Evolutionary conservation across 1,284 basidiomycete genomes (phyloP).

Genomic region (Neotropicomus parvogracilis): DNA sequence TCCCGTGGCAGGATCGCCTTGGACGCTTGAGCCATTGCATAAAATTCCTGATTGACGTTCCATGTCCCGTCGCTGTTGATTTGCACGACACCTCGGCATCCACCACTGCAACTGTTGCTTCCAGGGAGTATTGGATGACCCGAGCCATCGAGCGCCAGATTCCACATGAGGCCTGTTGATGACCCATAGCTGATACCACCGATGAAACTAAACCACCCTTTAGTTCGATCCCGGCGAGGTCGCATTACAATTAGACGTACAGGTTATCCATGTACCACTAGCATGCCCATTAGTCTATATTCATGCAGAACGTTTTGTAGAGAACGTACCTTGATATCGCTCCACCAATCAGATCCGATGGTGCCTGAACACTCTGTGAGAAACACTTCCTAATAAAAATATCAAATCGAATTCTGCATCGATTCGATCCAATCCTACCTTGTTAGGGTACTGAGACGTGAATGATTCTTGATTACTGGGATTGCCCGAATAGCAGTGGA

Average conservation of each 20-base stretch:
- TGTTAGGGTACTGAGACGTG: constrained; percentile 42
- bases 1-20: constrained; percentile 71
- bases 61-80: constrained; percentile 62
- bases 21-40: constrained; percentile 69
- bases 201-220: constrained; percentile 34
- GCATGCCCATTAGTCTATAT: constrained; percentile 7
- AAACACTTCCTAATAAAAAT: constrained; percentile 38
- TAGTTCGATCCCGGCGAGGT: neutral
- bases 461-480: constrained; percentile 42
- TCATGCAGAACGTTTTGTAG: neutral
- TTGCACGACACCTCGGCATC: constrained; percentile 63
- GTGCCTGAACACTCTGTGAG: constrained; percentile 52
- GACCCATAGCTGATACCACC: constrained; percentile 47
- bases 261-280: constrained; percentile 76
- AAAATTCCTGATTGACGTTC: constrained; percentile 71
- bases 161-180: constrained; percentile 66
- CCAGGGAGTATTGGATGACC: constrained; percentile 65
- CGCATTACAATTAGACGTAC: constrained; percentile 34
- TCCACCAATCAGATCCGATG: constrained; percentile 70
- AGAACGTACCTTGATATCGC: constrained; percentile 61
- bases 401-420: neutral
- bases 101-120: constrained; percentile 56
- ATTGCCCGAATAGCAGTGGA: constrained; percentile 49
- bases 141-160: constrained; percentile 58
- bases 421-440: constrained; percentile 23